Base-by-base conservation (phyloP, 176 grass and related monocot genomes). In the Phyllostachys edulis region DNA sequence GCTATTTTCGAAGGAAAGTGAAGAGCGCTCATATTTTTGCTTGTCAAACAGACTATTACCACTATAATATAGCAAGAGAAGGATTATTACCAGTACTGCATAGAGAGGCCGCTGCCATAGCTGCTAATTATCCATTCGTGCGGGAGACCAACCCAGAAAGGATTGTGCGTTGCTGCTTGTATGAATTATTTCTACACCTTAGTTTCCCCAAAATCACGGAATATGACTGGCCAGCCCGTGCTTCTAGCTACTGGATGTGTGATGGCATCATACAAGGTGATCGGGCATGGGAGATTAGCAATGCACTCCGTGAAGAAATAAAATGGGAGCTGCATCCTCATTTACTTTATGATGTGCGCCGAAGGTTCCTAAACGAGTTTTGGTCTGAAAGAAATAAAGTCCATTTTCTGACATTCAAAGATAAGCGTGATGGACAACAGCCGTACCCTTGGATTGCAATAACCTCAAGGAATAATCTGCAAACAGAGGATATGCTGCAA, bases 221-320 rank as follows among this genome's bases (percentile, higher is more conserved):
- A 14, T 26, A 29, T 14, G 1, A 0, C 51, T 69, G 83, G 83
- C 0, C 13, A 18, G 2, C 4, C 2, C 63, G 45, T 18, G 6
- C 50, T 37, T 41, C 73, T 11, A 85, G 67, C 73, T 77, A 46
- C 7, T 85, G 83, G 63, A 60, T 44, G 18, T 78, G 74, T n/a
- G 83, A 78, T 39, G 61, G 5, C 0, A 54, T 55, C 4, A 78
- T 78, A n/a, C 13, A 49, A 78, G 51, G 8, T 5, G 13, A 45
- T 34, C 59, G 0, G 21, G 39, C 39, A 18, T 0, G 1, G 10
- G 83, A 85, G 75, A 56, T 85, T 24, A 37, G 17, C 1, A 69
- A 36, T 23, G 10, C 73, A 57, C 10, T 85, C 10, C 38, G 45
- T 23, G 4, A 0, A 59, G 49, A 78, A 18, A 75, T 75, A 52